These are phyloP conservation scores for Trichothecium roseum DNA, from an alignment of 2,329 filamentous ascomycete species.

Conservation along the genomic window DNA sequence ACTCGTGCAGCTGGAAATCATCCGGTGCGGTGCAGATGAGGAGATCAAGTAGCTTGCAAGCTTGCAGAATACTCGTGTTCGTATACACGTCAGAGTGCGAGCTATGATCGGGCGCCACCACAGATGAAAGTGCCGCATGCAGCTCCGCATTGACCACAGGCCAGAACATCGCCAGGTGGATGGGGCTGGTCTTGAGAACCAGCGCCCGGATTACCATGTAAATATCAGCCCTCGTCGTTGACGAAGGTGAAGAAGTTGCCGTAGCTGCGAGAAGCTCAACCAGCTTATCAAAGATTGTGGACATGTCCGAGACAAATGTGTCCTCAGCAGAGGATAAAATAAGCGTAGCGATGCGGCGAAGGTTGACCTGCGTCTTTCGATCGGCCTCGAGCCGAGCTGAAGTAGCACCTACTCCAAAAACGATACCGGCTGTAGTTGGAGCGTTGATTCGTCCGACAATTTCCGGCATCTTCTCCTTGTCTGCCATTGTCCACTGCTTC, in stretches of 20 bases:
- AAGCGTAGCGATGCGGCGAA: constrained; percentile 72
- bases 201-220: constrained; percentile 82
- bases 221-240: constrained; percentile 76
- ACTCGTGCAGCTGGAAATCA: constrained; percentile 96
- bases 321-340: constrained; percentile 69
- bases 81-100: constrained; percentile 61
- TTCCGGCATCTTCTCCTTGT: constrained; percentile 83
- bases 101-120: constrained; percentile 57
- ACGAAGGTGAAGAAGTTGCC: constrained; percentile 82
- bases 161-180: constrained; percentile 80
- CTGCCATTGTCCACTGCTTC: constrained; percentile 71
- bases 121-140: constrained; percentile 65
- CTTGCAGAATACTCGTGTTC: constrained; percentile 70
- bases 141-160: constrained; percentile 81
- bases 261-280: constrained; percentile 80
- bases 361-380: constrained; percentile 79
- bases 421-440: constrained; percentile 87
- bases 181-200: constrained; percentile 64
- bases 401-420: constrained; percentile 95
- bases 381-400: constrained; percentile 93
- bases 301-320: constrained; percentile 67
- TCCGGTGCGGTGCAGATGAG: constrained; percentile 82
- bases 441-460: constrained; percentile 68
- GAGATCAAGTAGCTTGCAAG: constrained; percentile 85
- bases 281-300: constrained; percentile 67